Conservation (phyloP, 352 stramenopile genomes). For the Phytophthora tentaculata region DNA sequence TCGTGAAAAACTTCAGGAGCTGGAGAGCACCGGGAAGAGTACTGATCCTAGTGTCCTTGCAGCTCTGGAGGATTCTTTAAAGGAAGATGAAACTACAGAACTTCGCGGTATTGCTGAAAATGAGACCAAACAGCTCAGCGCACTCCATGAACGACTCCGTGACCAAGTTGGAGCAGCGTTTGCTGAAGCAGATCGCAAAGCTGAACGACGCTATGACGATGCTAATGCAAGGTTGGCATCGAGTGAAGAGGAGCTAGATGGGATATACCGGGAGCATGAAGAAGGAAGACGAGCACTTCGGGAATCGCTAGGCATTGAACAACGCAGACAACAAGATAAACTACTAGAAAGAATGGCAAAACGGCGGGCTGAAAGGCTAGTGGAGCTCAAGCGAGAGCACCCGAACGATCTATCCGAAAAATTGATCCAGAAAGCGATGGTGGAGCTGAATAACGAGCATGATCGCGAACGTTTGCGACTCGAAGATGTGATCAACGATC, state of each 20-base stretch:
- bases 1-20: slow-evolving; percentile 16
- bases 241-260: slow-evolving; percentile 22
- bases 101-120: slow-evolving; percentile 15
- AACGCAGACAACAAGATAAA: slow-evolving; percentile 46
- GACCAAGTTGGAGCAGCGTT: slow-evolving; percentile 24
- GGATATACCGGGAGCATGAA: slow-evolving; percentile 34
- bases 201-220: slow-evolving; percentile 21
- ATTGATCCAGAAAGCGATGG: slow-evolving; percentile 9
- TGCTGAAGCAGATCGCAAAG: slow-evolving; percentile 18
- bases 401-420: slow-evolving; percentile 10
- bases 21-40: slow-evolving; percentile 4
- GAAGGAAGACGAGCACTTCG: slow-evolving; percentile 25
- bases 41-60: slow-evolving; percentile 1
- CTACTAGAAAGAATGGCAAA: slow-evolving; percentile 36
- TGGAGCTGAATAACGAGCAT: slow-evolving; percentile 29
- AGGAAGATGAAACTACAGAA: slow-evolving; percentile 7
- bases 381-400: slow-evolving; percentile 20
- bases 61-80: slow-evolving; percentile 17
- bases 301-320: slow-evolving; percentile 33
- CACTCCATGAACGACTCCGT: slow-evolving; percentile 18
- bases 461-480: slow-evolving; percentile 26
- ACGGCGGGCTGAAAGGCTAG: slow-evolving; percentile 19
- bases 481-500: slow-evolving; percentile 25
- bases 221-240: slow-evolving; percentile 13
- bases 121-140: slow-evolving; percentile 13